Percentiles rank a stretch among this genome's conserved stretches.
phyloP scores from a whole-genome alignment of 345 rosid genomes.

The Eucalyptus paniculata region DNA sequence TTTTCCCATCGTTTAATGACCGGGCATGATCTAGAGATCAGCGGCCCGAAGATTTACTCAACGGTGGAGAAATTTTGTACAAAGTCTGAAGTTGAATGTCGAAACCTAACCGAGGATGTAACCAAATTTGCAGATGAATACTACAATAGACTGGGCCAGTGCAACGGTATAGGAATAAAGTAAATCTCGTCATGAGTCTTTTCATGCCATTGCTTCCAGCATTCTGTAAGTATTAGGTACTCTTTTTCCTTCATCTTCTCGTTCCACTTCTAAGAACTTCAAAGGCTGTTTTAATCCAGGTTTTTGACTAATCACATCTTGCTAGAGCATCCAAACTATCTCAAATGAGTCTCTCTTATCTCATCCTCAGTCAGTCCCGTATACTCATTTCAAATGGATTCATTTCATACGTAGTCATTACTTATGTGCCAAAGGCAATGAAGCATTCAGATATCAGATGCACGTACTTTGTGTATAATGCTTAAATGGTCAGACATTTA shows the following conservation, averaged over 20 bases:
- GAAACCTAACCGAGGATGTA: background rate
- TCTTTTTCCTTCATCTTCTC: background rate
- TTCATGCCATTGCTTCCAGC: background rate
- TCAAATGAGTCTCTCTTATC: background rate
- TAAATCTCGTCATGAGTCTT: background rate
- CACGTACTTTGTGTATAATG: background rate
- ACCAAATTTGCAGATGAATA: background rate
- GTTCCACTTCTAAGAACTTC: background rate
- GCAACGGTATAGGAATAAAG: background rate
- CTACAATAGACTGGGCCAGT: background rate
- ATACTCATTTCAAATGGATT: background rate
- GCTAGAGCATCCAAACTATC: background rate
- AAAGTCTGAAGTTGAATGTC: background rate
- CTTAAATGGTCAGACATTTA: background rate
- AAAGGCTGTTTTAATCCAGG: background rate
- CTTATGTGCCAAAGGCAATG: background rate
- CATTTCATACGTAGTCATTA: background rate
- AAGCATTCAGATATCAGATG: background rate
- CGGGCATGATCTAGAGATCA: background rate
- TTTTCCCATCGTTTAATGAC: background rate
- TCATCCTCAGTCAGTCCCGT: background rate
- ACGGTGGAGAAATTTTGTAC: background rate
- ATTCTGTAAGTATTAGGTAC: background rate
- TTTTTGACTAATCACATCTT: background rate
- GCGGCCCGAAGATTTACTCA: background rate